Percentiles rank a stretch among this genome's conserved stretches.
These are phyloP conservation scores for Microbotryum intermedium DNA, from an alignment of 1,284 basidiomycete genomes.

Conservation along the genomic window DNA sequence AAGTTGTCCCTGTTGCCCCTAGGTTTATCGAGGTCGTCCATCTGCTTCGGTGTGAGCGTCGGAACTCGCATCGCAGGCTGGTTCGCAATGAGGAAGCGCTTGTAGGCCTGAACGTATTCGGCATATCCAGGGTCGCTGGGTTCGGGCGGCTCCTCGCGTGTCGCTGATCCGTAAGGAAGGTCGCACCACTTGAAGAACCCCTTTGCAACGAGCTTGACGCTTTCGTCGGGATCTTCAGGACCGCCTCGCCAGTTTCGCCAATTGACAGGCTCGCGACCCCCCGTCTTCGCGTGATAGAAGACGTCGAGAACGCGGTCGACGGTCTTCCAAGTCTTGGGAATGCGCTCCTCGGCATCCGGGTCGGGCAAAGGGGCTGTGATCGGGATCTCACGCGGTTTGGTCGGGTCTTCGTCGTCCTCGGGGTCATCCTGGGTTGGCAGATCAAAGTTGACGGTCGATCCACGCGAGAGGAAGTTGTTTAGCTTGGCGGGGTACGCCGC, in stretches of 20 bases:
- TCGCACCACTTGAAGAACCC: slow-evolving; percentile 33
- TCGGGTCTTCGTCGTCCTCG: slow-evolving; percentile 15
- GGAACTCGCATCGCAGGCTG: slow-evolving; percentile 24
- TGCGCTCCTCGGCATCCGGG: slow-evolving; percentile 21
- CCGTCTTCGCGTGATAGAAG: slow-evolving; percentile 6
- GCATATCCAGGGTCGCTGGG: slow-evolving; percentile 24
- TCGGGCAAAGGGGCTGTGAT: slow-evolving; percentile 24
- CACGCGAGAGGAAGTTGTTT: slow-evolving; percentile 63
- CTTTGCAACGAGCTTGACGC: slow-evolving; percentile 16
- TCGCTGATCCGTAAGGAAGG: slow-evolving; percentile 27
- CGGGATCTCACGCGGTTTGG: not conserved
- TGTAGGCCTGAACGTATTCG: slow-evolving; percentile 27
- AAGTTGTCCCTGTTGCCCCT: slow-evolving; percentile 9
- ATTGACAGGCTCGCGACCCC: not conserved
- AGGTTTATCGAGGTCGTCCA: slow-evolving; percentile 24
- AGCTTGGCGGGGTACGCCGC: slow-evolving; percentile 55
- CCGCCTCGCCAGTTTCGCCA: slow-evolving; percentile 6
- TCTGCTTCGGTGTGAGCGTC: slow-evolving; percentile 7
- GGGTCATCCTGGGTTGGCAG: slow-evolving; percentile 13
- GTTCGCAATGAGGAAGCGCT: slow-evolving; percentile 18
- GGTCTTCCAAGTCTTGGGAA: slow-evolving; percentile 30
- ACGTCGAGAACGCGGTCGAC: slow-evolving; percentile 32
- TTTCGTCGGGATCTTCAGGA: slow-evolving; percentile 26
- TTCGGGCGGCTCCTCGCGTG: slow-evolving; percentile 17
- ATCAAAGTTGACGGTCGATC: slow-evolving; percentile 51